phyloP scores from a whole-genome alignment of 192 early-diverging fungal species.

The Mortierella hygrophila region DNA sequence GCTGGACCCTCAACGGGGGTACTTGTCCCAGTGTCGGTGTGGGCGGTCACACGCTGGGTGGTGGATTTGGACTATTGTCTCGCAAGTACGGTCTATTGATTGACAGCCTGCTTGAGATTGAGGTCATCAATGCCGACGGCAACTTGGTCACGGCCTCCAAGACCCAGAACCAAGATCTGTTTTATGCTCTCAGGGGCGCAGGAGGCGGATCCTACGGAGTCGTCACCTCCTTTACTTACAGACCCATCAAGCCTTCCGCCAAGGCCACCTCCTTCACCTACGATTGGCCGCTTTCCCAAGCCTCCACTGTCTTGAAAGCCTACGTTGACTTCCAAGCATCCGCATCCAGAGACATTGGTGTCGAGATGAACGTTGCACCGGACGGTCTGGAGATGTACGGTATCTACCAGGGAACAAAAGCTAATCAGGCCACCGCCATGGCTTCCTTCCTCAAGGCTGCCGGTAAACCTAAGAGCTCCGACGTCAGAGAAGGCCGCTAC shows the following conservation, averaged over 20 bases:
- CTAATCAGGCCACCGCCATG: constrained; percentile 9
- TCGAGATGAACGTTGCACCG: constrained; percentile 45
- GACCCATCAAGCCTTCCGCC: constrained; percentile 9
- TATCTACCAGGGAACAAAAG: constrained; percentile 39
- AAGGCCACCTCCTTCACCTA: constrained; percentile 38
- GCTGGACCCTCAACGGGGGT: constrained; percentile 62
- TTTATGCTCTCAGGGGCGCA: constrained; percentile 71
- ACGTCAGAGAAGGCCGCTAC: constrained; percentile 36
- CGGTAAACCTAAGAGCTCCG: constrained; percentile 8
- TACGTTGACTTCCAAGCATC: constrained; percentile 27
- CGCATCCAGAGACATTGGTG: constrained; percentile 42
- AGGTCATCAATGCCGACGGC: constrained; percentile 62
- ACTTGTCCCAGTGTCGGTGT: constrained; percentile 71
- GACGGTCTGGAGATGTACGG: constrained; percentile 38
- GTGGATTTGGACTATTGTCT: constrained; percentile 64
- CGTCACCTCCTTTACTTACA: constrained; percentile 54
- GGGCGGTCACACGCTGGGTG: constrained; percentile 67
- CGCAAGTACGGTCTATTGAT: constrained; percentile 64
- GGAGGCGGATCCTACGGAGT: constrained; percentile 65
- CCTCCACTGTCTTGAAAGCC: constrained; percentile 13
- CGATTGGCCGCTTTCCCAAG: constrained; percentile 12
- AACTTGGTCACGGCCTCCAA: constrained; percentile 50
- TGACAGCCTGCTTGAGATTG: constrained; percentile 59
- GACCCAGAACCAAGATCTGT: constrained; percentile 66
- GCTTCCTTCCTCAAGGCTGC: constrained; percentile 19